Evolutionary conservation across 2,329 filamentous ascomycete species (phyloP).

Genomic region (Monosporascus ibericus): DNA sequence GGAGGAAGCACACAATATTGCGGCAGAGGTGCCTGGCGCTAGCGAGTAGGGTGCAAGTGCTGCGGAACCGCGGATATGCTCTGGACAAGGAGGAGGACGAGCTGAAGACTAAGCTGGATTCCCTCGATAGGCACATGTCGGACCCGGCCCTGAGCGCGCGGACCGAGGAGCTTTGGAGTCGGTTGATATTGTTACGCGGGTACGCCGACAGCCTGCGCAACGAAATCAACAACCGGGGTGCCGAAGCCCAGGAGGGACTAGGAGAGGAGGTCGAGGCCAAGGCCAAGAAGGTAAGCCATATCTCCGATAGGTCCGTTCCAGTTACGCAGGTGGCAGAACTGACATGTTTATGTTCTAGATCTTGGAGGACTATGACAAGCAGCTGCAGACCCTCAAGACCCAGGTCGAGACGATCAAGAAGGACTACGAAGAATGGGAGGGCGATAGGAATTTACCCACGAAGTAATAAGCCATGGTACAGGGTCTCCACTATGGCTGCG

Average conservation of each 20-base stretch:
- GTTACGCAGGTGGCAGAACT: background rate
- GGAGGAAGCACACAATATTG: slow-evolving; percentile 65
- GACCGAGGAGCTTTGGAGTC: slow-evolving; percentile 81
- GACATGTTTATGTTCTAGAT: slow-evolving; percentile 42
- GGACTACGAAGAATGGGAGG: slow-evolving; percentile 51
- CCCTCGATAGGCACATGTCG: slow-evolving; percentile 62
- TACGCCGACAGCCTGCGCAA: slow-evolving; percentile 66
- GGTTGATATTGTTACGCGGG: slow-evolving; percentile 68
- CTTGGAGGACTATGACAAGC: slow-evolving; percentile 74
- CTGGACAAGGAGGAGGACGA: slow-evolving; percentile 75
- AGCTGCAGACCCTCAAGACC: slow-evolving; percentile 69
- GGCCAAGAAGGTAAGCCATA: slow-evolving; percentile 61
- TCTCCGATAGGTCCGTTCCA: background rate
- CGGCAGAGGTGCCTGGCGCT: slow-evolving; percentile 68
- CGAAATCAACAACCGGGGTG: slow-evolving; percentile 64
- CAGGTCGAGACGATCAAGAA: slow-evolving; percentile 59
- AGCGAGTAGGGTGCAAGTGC: slow-evolving; percentile 72
- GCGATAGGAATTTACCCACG: slow-evolving; percentile 36
- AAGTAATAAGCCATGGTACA: slow-evolving; percentile 12
- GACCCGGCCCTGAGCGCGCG: slow-evolving; percentile 70
- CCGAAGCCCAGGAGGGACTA: slow-evolving; percentile 49
- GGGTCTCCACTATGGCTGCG: background rate
- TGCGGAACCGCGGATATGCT: slow-evolving; percentile 76
- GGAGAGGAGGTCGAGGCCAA: slow-evolving; percentile 66
- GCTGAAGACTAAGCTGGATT: slow-evolving; percentile 63